phyloP scores from a whole-genome alignment of 495 filamentous ascomycete species.

The Annulohypoxylon moriforme region DNA sequence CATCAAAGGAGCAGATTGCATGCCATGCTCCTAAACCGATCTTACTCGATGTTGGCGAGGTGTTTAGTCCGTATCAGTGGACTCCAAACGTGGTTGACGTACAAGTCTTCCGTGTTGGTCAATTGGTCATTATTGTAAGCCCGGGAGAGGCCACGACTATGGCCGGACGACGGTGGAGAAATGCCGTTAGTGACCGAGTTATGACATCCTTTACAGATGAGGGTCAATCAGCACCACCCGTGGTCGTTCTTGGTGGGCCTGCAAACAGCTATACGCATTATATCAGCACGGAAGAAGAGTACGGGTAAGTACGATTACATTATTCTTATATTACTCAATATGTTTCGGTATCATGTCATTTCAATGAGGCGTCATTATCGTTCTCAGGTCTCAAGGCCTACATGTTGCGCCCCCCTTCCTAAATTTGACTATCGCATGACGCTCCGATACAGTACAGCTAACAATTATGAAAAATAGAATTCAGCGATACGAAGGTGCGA shows the following conservation, averaged over 20 bases:
- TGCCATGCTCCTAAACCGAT: constrained; percentile 92
- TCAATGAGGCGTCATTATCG: no score
- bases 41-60: constrained; percentile 87
- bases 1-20: constrained; percentile 73
- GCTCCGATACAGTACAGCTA: constrained; percentile 6
- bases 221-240: constrained; percentile 59
- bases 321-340: background rate
- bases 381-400: constrained; percentile 11
- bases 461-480: constrained; percentile 53
- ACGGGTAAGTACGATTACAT: constrained; percentile 54
- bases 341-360: background rate
- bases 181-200: constrained; percentile 71
- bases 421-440: constrained; percentile 9
- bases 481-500: constrained; percentile 96
- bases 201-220: constrained; percentile 57
- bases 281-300: constrained; percentile 93
- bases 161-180: constrained; percentile 92
- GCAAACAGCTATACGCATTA: constrained; percentile 98
- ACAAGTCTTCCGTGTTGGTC: constrained; percentile 87
- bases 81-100: constrained; percentile 93
- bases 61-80: constrained; percentile 85
- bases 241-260: constrained; percentile 91
- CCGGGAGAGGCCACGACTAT: constrained; percentile 96
- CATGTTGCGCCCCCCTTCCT: background rate
- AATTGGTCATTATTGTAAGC: constrained; percentile 86